Conservation (phyloP, 2,329 filamentous ascomycete species). For the Ophidiomyces ophidiicola region DNA sequence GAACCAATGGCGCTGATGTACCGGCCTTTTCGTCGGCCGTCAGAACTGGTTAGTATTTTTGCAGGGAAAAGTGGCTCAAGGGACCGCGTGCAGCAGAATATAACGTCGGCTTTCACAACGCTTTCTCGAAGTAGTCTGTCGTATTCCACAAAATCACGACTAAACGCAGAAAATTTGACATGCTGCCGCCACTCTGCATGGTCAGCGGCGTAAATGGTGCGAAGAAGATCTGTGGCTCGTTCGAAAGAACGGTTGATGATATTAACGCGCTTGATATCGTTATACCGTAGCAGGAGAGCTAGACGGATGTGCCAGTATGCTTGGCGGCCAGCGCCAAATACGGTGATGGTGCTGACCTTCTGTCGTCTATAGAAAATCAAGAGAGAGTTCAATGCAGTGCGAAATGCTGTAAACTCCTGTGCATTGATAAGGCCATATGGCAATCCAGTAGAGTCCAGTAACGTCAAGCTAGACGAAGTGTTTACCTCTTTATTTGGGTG, state of each 20-base stretch:
- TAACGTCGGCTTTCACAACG: conserved; percentile 58
- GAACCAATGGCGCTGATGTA: conserved; percentile 36
- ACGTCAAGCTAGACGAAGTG: conserved; percentile 42
- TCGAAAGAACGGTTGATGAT: conserved; percentile 60
- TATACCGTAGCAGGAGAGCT: conserved; percentile 53
- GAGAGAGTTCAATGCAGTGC: conserved; percentile 50
- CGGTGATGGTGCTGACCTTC: conserved; percentile 60
- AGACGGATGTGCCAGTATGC: conserved; percentile 91
- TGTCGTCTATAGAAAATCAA: conserved; percentile 54
- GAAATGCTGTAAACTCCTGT: conserved; percentile 56
- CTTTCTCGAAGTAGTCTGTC: conserved; percentile 56
- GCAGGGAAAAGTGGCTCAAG: conserved; percentile 62
- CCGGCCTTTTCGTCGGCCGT: conserved; percentile 35
- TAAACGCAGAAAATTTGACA: conserved; percentile 57
- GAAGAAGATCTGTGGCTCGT: conserved; percentile 37
- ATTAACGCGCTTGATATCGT: conserved; percentile 64
- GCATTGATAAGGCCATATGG: conserved; percentile 54
- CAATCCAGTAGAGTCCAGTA: conserved; percentile 46
- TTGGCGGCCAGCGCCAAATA: conserved; percentile 81
- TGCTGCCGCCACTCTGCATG: conserved; percentile 50
- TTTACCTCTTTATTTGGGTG: conserved; percentile 25
- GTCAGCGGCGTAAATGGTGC: conserved; percentile 42
- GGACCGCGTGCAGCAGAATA: conserved; percentile 81
- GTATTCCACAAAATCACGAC: conserved; percentile 59
- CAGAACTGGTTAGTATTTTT: conserved; percentile 49